Conservation (phyloP, 2,329 filamentous ascomycete species). For the Cadophora malorum region DNA sequence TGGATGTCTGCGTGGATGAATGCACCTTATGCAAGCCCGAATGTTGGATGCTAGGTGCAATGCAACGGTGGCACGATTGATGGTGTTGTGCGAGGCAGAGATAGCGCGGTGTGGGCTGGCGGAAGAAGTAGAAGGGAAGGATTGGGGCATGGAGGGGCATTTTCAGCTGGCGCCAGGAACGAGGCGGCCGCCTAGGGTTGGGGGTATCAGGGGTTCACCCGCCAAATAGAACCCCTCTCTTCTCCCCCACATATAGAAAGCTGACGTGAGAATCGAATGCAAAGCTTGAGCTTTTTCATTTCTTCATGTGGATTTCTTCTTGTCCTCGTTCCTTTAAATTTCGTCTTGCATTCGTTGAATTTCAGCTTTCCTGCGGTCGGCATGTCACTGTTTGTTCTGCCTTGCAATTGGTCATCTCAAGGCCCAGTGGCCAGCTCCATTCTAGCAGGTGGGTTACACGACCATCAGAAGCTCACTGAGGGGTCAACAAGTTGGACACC, state of each 20-base stretch:
- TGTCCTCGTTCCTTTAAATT: not conserved
- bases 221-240: not conserved
- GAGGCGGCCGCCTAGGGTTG: not conserved
- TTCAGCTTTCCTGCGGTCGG: not conserved
- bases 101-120: slow-evolving; percentile 3
- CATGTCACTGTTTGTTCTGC: not conserved
- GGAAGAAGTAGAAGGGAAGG: not conserved
- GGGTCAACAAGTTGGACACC: not conserved
- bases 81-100: not conserved
- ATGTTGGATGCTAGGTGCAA: not conserved
- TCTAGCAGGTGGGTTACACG: slow-evolving; percentile 1
- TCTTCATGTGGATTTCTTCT: not conserved
- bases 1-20: slow-evolving; percentile 2
- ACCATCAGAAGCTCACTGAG: slow-evolving; percentile 1
- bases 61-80: slow-evolving; percentile 10
- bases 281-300: not conserved
- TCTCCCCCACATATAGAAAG: not conserved
- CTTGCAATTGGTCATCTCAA: not conserved
- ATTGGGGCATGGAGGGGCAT: not conserved
- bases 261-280: slow-evolving; percentile 18
- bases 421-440: not conserved
- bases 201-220: not conserved
- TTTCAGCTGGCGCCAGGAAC: slow-evolving; percentile 15
- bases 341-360: slow-evolving; percentile 1
- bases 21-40: not conserved